phyloP scores from a whole-genome alignment of 2,329 filamentous ascomycete species.

The Ceratocystis colombiana region DNA sequence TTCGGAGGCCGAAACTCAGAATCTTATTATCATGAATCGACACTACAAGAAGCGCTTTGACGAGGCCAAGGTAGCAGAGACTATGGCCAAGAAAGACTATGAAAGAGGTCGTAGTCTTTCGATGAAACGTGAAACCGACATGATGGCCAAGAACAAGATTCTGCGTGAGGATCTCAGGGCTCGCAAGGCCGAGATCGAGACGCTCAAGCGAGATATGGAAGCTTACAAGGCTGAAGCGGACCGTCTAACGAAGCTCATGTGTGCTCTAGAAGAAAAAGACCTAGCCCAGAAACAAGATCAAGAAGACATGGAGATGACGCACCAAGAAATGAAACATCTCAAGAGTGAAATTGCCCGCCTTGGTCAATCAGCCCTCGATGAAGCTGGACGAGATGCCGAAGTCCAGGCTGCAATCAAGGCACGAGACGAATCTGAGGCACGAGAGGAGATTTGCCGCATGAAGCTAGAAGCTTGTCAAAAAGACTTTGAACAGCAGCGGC shows the following conservation, averaged over 20 bases:
- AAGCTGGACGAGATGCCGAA: slow-evolving; percentile 54
- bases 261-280: slow-evolving; percentile 59
- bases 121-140: slow-evolving; percentile 67
- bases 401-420: slow-evolving; percentile 48
- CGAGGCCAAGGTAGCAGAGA: slow-evolving; percentile 60
- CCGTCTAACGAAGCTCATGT: slow-evolving; percentile 55
- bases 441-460: slow-evolving; percentile 49
- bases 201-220: slow-evolving; percentile 48
- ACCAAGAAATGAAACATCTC: slow-evolving; percentile 51
- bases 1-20: slow-evolving; percentile 72
- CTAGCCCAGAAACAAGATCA: slow-evolving; percentile 53
- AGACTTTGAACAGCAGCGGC: slow-evolving; percentile 38
- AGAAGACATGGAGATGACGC: slow-evolving; percentile 51
- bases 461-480: slow-evolving; percentile 44
- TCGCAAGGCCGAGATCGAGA: slow-evolving; percentile 48
- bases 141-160: slow-evolving; percentile 54
- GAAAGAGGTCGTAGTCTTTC: slow-evolving; percentile 61
- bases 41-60: slow-evolving; percentile 61
- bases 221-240: slow-evolving; percentile 50
- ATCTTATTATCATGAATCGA: slow-evolving; percentile 66
- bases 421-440: slow-evolving; percentile 48
- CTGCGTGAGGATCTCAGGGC: slow-evolving; percentile 61
- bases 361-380: slow-evolving; percentile 50
- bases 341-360: slow-evolving; percentile 50
- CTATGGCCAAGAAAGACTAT: slow-evolving; percentile 60